Base-by-base conservation (phyloP, 768 basidiomycete species). In the Lanmaoa rubissima region DNA sequence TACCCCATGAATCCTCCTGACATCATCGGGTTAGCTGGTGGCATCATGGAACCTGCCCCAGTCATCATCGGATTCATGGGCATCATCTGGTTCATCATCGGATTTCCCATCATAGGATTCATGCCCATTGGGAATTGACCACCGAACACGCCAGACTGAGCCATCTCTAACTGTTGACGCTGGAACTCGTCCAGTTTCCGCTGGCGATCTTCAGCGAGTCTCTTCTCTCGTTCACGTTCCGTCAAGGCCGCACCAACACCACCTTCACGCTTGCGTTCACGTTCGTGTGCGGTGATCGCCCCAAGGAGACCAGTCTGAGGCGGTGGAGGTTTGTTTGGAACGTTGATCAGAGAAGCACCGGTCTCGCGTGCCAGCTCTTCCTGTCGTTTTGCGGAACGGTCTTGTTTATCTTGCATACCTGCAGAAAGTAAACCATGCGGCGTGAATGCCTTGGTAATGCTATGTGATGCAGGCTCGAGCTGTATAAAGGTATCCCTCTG, bases 241-340 rank as follows among this genome's bases (percentile, higher is more conserved):
- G 97, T 98, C 64, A 99, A 75, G 2, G 94, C 84, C 26, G 95
- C 94, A 49, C 96, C 97, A 17, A 98, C 85, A 38, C 96, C 96
- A 50, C 97, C 95, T 56, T 96, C 94, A 31, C 94, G 86, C 68
- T 96, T 93, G 58, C 93, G 81, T 54, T 98, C 96, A 51, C 92
- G 83, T 73, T 99, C 94, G 69, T 97, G 94, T 10, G 90, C 92
- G 42, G 94, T 94, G 65, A 98, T 94, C 2, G 96, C 96, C 17
- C 97, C 97, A 48, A 99, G 85, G 42, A 98, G 81, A 39, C 97
- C 97, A 42, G 90, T 92, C 73, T 96, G 94, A 9, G 97, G 95
- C 2, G 93, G 92, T 0, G 92, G 94, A 0, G 95, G 94, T 69
- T 96, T 96, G 67, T 87, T 85, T 5, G 92, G 93, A n/a, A 99